Evolutionary conservation across 495 filamentous ascomycete genomes (phyloP).

Genomic region (Diplogelasinospora grovesii): DNA sequence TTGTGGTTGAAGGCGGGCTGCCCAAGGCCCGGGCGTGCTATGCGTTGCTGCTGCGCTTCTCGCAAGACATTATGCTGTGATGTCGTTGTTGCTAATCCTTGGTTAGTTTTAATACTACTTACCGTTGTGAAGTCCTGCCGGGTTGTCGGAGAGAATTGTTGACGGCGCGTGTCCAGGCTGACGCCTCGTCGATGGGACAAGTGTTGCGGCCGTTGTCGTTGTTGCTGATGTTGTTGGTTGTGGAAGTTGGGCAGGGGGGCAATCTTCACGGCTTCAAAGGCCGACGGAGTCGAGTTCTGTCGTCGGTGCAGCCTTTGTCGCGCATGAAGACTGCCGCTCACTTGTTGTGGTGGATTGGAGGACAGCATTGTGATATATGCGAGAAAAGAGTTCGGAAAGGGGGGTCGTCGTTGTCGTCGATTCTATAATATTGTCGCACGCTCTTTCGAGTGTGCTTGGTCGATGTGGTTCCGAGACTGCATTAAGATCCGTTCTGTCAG

Average conservation of each 20-base stretch:
- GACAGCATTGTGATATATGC: constrained; percentile 72
- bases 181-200: constrained; percentile 67
- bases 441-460: constrained; percentile 30
- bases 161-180: constrained; percentile 66
- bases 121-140: constrained; percentile 48
- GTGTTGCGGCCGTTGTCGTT: too few species aligned
- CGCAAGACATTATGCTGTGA: constrained; percentile 57
- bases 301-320: constrained; percentile 74
- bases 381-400: constrained; percentile 53
- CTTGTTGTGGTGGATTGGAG: constrained; percentile 47
- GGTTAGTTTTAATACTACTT: constrained; percentile 55
- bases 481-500: constrained; percentile 12
- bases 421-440: constrained; percentile 28
- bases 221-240: constrained; percentile 32
- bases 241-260: constrained; percentile 51
- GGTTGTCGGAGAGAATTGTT: constrained; percentile 31
- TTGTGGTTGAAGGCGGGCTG: too few species aligned
- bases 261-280: constrained; percentile 62
- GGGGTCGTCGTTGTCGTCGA: constrained; percentile 38
- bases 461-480: constrained; percentile 51
- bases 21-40: constrained; percentile 54
- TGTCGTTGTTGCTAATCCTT: constrained; percentile 49
- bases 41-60: constrained; percentile 69
- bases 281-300: constrained; percentile 79
- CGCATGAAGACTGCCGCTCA: constrained; percentile 56